Base-by-base conservation (phyloP, 1,284 basidiomycete genomes). In the Ceratobasidium sp. region DNA sequence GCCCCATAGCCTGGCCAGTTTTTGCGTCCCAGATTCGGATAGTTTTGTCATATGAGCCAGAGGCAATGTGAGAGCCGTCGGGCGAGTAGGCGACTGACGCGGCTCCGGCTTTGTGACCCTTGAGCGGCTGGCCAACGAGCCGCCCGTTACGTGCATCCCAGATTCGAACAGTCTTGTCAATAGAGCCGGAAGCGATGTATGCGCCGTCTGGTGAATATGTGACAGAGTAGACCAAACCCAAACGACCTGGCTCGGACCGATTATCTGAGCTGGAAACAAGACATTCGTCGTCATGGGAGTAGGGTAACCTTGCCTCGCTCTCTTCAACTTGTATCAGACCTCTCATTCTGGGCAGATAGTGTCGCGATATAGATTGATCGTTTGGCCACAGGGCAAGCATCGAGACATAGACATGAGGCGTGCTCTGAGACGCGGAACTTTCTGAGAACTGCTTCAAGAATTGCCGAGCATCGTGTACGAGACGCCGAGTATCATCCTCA, bases 31-130 rank as follows among this genome's bases (percentile, higher is more conserved):
- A 33, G 33, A 33, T 33, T 1, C 33, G 33, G 33, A 33, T 33
- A 4, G 78, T 78, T 3, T 42, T 18, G 49, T 79, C 78, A 20
- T 56, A 13, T 13, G 78, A 79, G 15, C 77, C 77, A 13, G 77
- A 78, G 18, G 55, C 77, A 20, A 79, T 20, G 12, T 13, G 44
- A 28, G 23, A 55, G 6, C 78, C 77, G 78, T 79, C 78, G 7
- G 78, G 66, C 13, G 77, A 78, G 49, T 68, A 79, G 7, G 61
- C 63, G 15, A 79, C 26, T 39, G 42, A 78, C 26, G 1, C 0
- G n/a, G 78, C 77, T 42, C 23, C 64, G 5, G 1, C 71, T 44
- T 72, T 7, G 23, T 40, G 64, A 28, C 23, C 46, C 23, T 56
- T 42, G n/a, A 72, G 46, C 20, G 73, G 60, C 40, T 76, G 26